A percentile compares a stretch with the other conserved stretches of the same genome.
Conservation (phyloP, 305 asterid genomes). For the Withania somnifera region DNA sequence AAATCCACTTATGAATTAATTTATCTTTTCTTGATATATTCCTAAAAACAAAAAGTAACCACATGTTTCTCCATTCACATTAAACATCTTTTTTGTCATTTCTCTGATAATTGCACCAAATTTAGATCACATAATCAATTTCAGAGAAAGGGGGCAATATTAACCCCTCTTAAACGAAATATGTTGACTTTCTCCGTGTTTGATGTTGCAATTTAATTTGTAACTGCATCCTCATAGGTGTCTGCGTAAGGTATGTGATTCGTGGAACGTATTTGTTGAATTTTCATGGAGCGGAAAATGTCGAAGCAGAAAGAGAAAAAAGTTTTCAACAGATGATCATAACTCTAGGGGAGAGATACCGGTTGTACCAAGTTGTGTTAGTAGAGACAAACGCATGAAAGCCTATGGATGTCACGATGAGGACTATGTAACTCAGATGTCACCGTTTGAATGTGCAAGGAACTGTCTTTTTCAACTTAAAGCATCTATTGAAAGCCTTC, state of each 20-base stretch:
- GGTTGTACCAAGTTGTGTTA: not conserved
- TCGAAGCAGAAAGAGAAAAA: conserved; percentile 36
- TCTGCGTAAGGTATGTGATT: conserved; percentile 52
- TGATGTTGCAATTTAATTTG: not conserved
- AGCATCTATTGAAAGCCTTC: conserved; percentile 50
- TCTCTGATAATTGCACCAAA: not conserved
- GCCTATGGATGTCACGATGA: conserved; percentile 1
- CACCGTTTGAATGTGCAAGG: conserved; percentile 42
- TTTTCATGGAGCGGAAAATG: conserved; percentile 32
- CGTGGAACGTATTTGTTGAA: conserved; percentile 55
- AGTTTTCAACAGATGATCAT: conserved; percentile 9
- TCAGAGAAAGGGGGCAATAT: not conserved
- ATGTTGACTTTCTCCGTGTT: not conserved
- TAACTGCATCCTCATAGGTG: conserved; percentile 39
- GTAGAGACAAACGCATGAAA: conserved; percentile 9
- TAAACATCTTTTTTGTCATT: not conserved
- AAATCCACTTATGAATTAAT: not conserved
- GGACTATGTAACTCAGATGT: conserved; percentile 8
- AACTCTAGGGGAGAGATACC: conserved; percentile 11
- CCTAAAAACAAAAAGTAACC: not conserved
- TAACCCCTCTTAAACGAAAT: not conserved
- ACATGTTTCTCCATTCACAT: not conserved
- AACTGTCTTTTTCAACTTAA: conserved; percentile 59
- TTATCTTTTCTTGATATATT: not conserved
- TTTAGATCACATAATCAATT: not conserved